A percentile compares a stretch with the other conserved stretches of the same genome.
These are phyloP conservation scores for Botrytis galanthina DNA, from an alignment of 2,329 filamentous ascomycete genomes.

Conservation along the genomic window DNA sequence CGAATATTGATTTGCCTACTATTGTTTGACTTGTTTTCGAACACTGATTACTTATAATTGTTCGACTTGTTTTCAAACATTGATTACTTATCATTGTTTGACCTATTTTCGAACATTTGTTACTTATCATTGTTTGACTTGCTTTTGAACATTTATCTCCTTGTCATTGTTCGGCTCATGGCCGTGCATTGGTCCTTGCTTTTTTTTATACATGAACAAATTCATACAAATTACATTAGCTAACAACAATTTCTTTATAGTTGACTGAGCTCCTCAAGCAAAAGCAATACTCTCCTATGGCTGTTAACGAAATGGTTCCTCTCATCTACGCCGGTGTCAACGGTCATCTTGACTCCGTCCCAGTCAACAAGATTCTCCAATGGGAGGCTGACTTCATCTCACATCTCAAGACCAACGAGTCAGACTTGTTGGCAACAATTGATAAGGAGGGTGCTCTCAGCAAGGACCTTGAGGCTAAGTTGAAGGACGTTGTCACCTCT, in stretches of 20 bases:
- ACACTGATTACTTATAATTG: not conserved
- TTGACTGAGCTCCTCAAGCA: conserved; percentile 98
- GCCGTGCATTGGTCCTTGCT: not conserved
- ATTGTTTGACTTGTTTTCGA: not conserved
- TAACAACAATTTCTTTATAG: conserved; percentile 42
- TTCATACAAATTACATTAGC: conserved; percentile 29
- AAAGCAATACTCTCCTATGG: conserved; percentile 99
- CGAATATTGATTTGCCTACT: no score
- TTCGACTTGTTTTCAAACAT: not conserved
- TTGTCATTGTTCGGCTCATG: not conserved
- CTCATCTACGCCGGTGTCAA: conserved; percentile 99
- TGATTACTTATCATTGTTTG: not conserved
- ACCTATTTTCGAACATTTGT: no score
- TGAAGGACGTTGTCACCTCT: conserved; percentile 70
- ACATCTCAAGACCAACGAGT: conserved; percentile 88
- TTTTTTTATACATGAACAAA: not conserved
- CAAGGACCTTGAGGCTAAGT: conserved; percentile 85
- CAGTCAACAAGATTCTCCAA: conserved; percentile 84
- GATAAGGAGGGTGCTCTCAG: conserved; percentile 94
- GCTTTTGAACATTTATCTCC: no score
- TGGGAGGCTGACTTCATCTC: conserved; percentile 95
- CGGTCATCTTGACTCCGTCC: conserved; percentile 84
- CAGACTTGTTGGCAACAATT: conserved; percentile 78
- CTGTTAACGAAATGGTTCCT: conserved; percentile 99
- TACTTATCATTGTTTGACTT: not conserved